These are phyloP conservation scores for Fusarium sterilihyphosum DNA, from an alignment of 2,329 filamentous ascomycete species.

Conservation along the genomic window DNA sequence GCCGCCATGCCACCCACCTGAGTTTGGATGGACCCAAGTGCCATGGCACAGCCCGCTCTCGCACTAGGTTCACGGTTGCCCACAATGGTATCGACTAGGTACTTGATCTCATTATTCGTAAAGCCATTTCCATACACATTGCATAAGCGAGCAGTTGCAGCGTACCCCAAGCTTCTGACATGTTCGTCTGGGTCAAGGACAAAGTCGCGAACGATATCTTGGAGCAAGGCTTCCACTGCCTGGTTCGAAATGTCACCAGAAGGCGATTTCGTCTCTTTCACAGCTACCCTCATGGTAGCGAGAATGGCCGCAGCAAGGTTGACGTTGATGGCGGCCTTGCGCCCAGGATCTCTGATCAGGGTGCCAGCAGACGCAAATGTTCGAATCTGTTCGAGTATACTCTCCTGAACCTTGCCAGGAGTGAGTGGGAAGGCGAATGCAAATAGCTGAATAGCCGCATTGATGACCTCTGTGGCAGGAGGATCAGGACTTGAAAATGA, in stretches of 20 bases:
- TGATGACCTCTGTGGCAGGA: slow-evolving; percentile 91
- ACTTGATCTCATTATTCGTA: slow-evolving; percentile 90
- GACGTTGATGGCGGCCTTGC: slow-evolving; percentile 89
- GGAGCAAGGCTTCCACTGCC: slow-evolving; percentile 84
- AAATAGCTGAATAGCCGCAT: slow-evolving; percentile 92
- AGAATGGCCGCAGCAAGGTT: slow-evolving; percentile 88
- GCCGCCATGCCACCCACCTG: slow-evolving; percentile 98
- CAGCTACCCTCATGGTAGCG: slow-evolving; percentile 82
- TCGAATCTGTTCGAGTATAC: slow-evolving; percentile 91
- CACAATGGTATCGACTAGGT: slow-evolving; percentile 92
- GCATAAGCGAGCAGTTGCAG: slow-evolving; percentile 87
- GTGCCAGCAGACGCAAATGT: slow-evolving; percentile 85
- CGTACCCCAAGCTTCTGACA: slow-evolving; percentile 85
- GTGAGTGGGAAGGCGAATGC: slow-evolving; percentile 91
- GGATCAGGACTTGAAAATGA: slow-evolving; percentile 72
- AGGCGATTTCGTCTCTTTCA: slow-evolving; percentile 79
- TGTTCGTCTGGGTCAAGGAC: slow-evolving; percentile 86
- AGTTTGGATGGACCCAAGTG: slow-evolving; percentile 90
- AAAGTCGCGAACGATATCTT: slow-evolving; percentile 77
- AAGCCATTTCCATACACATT: slow-evolving; percentile 85
- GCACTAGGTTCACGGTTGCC: slow-evolving; percentile 92
- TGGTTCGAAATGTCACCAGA: slow-evolving; percentile 77
- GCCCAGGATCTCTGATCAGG: slow-evolving; percentile 84
- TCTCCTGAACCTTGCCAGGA: slow-evolving; percentile 92
- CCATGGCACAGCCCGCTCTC: slow-evolving; percentile 92